A percentile compares a stretch with the other conserved stretches of the same genome.
Conservation (phyloP, 2,329 filamentous ascomycete genomes). For the Ceratocystis cacaofunesta region DNA sequence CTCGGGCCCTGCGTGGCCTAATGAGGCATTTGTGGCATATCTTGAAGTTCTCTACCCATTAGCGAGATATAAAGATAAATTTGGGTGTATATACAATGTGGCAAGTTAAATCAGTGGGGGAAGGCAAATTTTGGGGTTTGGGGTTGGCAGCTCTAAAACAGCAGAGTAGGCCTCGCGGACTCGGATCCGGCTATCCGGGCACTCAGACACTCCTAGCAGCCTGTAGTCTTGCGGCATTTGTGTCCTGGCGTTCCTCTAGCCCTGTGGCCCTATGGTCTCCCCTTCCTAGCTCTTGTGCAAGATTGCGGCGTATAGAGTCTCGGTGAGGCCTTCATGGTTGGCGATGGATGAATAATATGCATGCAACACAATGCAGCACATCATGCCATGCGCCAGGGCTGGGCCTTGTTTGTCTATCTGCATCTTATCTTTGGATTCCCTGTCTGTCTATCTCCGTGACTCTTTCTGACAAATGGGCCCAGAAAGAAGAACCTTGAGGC, state of each 20-base stretch:
- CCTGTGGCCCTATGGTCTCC: no score
- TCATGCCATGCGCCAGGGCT: background rate
- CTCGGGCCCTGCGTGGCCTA: background rate
- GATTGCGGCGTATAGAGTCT: background rate
- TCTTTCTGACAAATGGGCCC: background rate
- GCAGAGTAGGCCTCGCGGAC: background rate
- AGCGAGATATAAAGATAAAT: background rate
- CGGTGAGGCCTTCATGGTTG: background rate
- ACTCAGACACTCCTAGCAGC: background rate
- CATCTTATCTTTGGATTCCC: background rate
- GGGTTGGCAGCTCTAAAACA: background rate
- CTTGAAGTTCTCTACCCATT: background rate
- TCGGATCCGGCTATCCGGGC: background rate
- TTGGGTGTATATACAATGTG: background rate
- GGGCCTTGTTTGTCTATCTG: background rate
- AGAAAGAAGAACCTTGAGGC: background rate
- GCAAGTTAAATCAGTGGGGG: background rate
- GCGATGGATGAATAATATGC: background rate
- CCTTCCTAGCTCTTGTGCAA: background rate
- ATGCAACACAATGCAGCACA: background rate
- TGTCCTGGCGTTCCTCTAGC: no score
- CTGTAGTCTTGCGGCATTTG: no score
- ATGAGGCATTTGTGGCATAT: background rate
- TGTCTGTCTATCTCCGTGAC: constrained; percentile 9
- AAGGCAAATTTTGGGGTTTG: background rate